Percentiles rank a stretch among this genome's conserved stretches.
Evolutionary conservation across 768 basidiomycete species (phyloP).

Genomic region (Mycena pura): DNA sequence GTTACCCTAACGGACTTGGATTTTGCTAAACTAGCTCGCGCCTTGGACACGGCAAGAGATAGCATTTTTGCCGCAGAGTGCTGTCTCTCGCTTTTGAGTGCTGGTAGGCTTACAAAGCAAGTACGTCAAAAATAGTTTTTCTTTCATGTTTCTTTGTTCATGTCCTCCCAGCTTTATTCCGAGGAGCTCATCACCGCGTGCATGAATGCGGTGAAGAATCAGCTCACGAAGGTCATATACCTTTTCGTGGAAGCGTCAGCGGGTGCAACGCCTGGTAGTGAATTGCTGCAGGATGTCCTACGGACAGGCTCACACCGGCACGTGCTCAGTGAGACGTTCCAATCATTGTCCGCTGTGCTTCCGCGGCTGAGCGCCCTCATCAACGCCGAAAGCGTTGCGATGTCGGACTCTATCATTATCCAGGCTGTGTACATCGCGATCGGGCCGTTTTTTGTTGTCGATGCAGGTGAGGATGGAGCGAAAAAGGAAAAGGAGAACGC

Average conservation of each 20-base stretch:
- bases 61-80: slow-evolving; percentile 86
- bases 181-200: slow-evolving; percentile 90
- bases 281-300: slow-evolving; percentile 60
- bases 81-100: slow-evolving; percentile 76
- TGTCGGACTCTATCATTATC: slow-evolving; percentile 93
- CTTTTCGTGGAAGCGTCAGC: slow-evolving; percentile 81
- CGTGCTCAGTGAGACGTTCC: slow-evolving; percentile 72
- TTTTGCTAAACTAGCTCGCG: slow-evolving; percentile 55
- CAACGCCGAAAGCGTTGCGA: slow-evolving; percentile 70
- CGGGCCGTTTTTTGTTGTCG: slow-evolving; percentile 92
- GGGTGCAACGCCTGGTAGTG: slow-evolving; percentile 45
- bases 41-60: slow-evolving; percentile 69
- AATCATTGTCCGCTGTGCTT: slow-evolving; percentile 72
- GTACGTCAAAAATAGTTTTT: slow-evolving; percentile 50
- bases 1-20: slow-evolving; percentile 49
- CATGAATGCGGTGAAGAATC: slow-evolving; percentile 78
- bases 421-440: slow-evolving; percentile 93
- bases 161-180: slow-evolving; percentile 78
- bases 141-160: background rate
- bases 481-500: slow-evolving; percentile 65
- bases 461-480: slow-evolving; percentile 55
- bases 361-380: slow-evolving; percentile 80
- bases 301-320: slow-evolving; percentile 54
- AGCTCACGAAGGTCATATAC: slow-evolving; percentile 79
- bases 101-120: slow-evolving; percentile 86